Conservation (phyloP, 1,284 basidiomycete genomes). For the Mycena citricolor region DNA sequence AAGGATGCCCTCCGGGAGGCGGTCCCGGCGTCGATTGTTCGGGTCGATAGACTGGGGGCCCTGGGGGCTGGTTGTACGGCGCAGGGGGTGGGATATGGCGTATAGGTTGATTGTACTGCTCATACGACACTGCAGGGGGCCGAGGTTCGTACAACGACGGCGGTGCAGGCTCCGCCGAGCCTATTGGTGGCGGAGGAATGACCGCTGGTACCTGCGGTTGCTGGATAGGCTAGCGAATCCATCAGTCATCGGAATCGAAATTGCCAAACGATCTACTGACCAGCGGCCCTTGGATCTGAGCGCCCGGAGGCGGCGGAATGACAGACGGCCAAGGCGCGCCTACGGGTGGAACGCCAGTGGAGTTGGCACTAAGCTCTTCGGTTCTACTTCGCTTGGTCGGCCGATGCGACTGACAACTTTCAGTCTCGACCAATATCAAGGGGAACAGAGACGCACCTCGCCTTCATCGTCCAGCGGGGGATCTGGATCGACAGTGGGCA, state of each 20-base stretch:
- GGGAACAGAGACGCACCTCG: constrained; percentile 10
- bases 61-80: too few species aligned
- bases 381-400: constrained; percentile 39
- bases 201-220: constrained; percentile 23
- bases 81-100: too few species aligned
- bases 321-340: constrained; percentile 19
- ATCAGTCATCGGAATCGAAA: not conserved
- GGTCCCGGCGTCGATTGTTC: too few species aligned
- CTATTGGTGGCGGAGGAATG: constrained; percentile 32
- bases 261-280: not conserved
- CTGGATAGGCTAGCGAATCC: constrained; percentile 22
- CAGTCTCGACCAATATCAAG: too few species aligned
- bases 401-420: constrained; percentile 25
- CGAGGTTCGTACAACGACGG: too few species aligned
- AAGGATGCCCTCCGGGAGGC: too few species aligned
- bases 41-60: too few species aligned
- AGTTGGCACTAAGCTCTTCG: constrained; percentile 32
- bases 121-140: too few species aligned
- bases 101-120: too few species aligned
- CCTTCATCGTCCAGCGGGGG: constrained; percentile 7
- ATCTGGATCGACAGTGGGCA: constrained; percentile 22
- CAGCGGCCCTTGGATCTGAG: constrained; percentile 16
- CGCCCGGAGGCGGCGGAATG: constrained; percentile 20
- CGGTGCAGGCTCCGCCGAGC: constrained; percentile 19
- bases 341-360: constrained; percentile 23